Conservation (phyloP, 768 basidiomycete genomes). For the Botryobasidium botryosum region DNA sequence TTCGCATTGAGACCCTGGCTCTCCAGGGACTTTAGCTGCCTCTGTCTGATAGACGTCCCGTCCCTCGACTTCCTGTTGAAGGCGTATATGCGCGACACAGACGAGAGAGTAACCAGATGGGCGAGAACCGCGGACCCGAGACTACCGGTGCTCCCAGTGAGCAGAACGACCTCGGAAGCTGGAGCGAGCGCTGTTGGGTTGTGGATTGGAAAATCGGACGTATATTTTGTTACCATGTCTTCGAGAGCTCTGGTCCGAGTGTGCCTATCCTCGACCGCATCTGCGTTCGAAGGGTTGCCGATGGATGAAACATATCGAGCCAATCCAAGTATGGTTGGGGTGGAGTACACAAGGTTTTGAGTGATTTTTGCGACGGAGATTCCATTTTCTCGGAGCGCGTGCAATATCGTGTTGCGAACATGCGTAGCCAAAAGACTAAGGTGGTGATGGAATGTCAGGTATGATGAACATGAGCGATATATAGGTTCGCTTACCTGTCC, state of each 20-base stretch:
- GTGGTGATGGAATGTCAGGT: background rate
- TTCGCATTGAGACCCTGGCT: background rate
- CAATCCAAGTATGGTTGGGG: background rate
- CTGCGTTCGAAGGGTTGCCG: background rate
- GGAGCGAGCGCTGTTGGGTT: background rate
- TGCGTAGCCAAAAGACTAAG: slow-evolving; percentile 26
- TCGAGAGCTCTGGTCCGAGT: background rate
- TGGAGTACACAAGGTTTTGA: slow-evolving; percentile 6
- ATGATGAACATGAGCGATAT: too few species aligned
- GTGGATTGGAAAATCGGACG: background rate
- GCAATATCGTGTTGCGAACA: slow-evolving; percentile 26
- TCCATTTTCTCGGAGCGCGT: slow-evolving; percentile 16
- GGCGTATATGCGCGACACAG: background rate
- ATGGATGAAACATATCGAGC: background rate
- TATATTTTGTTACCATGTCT: background rate
- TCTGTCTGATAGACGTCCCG: background rate
- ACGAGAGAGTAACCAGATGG: background rate
- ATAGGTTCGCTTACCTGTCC: slow-evolving; percentile 14
- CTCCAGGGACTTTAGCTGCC: background rate
- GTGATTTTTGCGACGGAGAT: slow-evolving; percentile 5
- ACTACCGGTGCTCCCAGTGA: slow-evolving; percentile 4
- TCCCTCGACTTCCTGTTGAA: background rate
- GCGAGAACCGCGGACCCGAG: slow-evolving; percentile 2
- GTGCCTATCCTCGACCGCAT: background rate
- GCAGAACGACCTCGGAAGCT: slow-evolving; percentile 1